Conservation (phyloP, 176 grass and related monocot species). For the Panicum miliaceum region DNA sequence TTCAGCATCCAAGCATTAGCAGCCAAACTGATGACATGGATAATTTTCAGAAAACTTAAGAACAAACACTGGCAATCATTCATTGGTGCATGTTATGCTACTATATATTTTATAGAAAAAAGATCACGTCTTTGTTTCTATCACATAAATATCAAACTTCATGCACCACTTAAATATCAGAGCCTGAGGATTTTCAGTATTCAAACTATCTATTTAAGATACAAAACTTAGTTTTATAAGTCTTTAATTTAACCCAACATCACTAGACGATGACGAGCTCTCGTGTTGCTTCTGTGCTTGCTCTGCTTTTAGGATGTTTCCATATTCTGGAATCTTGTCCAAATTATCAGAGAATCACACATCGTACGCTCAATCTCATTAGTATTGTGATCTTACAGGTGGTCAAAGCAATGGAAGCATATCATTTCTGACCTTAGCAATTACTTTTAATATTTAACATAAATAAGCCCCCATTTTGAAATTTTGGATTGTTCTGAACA, state of each 20-base stretch:
- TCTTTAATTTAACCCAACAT: neutral
- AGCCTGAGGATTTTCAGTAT: neutral
- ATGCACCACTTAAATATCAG: too few species aligned
- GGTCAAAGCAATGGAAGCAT: neutral
- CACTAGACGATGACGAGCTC: neutral
- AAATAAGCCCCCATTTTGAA: neutral
- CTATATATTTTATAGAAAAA: conserved; percentile 12
- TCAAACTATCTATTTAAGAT: neutral
- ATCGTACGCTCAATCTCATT: neutral
- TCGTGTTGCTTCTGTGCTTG: neutral
- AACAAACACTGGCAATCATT: conserved; percentile 3
- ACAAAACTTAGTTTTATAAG: neutral
- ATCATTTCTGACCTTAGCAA: neutral
- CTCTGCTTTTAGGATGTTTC: neutral
- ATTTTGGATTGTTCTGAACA: neutral
- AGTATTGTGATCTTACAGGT: neutral
- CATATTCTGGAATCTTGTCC: neutral
- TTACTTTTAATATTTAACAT: neutral
- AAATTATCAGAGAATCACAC: neutral
- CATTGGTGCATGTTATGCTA: neutral
- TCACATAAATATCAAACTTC: neutral
- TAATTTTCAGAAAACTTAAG: conserved; percentile 30
- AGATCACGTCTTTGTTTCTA: neutral
- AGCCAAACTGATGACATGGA: conserved; percentile 7
- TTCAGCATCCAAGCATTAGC: neutral